Evolutionary conservation across 2,329 filamentous ascomycete genomes (phyloP).

Genomic region (Exophiala sideris): DNA sequence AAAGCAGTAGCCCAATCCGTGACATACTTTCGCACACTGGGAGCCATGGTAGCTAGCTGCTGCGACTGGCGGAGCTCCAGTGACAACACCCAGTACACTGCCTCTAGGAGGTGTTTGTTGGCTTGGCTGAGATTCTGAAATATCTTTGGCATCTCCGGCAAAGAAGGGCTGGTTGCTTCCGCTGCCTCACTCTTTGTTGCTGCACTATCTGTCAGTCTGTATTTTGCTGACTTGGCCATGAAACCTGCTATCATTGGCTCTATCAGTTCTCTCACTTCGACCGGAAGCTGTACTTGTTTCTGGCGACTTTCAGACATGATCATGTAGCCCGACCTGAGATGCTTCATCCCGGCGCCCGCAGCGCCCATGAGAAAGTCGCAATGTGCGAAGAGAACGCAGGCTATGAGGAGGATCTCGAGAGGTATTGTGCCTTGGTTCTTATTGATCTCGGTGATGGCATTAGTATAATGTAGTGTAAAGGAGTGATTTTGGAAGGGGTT

Average conservation of each 20-base stretch:
- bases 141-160: constrained; percentile 17
- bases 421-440: constrained; percentile 11
- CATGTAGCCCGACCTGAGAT: constrained; percentile 15
- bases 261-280: constrained; percentile 11
- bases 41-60: constrained; percentile 10
- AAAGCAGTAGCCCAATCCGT: constrained; percentile 17
- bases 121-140: constrained; percentile 16
- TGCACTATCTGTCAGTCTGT: constrained; percentile 10
- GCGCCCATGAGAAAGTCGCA: constrained; percentile 21
- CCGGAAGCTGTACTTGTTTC: constrained; percentile 6
- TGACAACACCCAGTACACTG: constrained; percentile 17
- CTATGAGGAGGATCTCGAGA: constrained; percentile 18
- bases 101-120: constrained; percentile 15
- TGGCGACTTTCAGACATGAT: constrained; percentile 19
- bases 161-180: constrained; percentile 6
- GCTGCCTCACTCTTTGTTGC: background rate
- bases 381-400: constrained; percentile 19
- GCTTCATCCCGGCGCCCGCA: constrained; percentile 15
- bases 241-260: constrained; percentile 19
- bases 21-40: constrained; percentile 20
- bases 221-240: constrained; percentile 15
- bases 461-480: constrained; percentile 19
- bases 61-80: constrained; percentile 15
- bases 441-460: constrained; percentile 20
- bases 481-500: constrained; percentile 18